Conservation (phyloP, 164 flowering plant genomes). For the Nelumbo lutea region DNA sequence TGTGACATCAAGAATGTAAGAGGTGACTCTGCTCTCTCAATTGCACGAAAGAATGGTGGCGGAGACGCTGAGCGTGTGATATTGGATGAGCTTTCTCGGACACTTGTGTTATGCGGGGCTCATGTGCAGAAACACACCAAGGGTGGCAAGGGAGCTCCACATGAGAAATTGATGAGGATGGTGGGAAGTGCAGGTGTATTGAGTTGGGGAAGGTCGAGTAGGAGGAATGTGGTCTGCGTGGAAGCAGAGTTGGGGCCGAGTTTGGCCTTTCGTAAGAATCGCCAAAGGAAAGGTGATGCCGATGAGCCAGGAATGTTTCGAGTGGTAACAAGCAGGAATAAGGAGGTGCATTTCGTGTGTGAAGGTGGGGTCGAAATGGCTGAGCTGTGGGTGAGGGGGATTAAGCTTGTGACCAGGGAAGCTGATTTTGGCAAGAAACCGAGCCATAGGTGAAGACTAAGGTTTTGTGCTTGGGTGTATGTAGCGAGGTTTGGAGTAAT, state of each 20-base stretch:
- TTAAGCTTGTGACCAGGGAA: conserved; percentile 43
- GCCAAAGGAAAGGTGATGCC: conserved; percentile 45
- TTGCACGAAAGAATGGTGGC: conserved; percentile 30
- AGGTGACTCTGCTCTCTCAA: conserved; percentile 58
- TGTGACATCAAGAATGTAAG: conserved; percentile 30
- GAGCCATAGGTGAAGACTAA: conserved; percentile 1
- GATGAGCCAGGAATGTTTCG: conserved; percentile 56
- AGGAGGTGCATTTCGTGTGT: conserved; percentile 68
- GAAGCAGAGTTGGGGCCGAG: conserved; percentile 58
- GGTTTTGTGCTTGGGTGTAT: not conserved
- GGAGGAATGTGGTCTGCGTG: conserved; percentile 59
- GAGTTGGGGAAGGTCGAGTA: conserved; percentile 66
- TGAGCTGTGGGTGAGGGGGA: conserved; percentile 71
- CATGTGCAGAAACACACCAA: conserved; percentile 61
- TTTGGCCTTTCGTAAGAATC: conserved; percentile 42
- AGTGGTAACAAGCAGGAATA: conserved; percentile 58
- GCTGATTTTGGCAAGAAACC: conserved; percentile 46
- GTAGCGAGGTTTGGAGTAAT: conserved; percentile 9
- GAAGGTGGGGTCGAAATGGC: conserved; percentile 58
- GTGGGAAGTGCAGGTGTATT: conserved; percentile 40
- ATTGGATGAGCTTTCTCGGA: conserved; percentile 39
- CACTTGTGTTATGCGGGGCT: conserved; percentile 43
- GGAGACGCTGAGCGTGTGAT: too few species aligned
- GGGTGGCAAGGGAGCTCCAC: conserved; percentile 62
- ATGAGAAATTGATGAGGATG: conserved; percentile 50